These are phyloP conservation scores for Saccharomyces pastorianus DNA, from an alignment of 1,139 yeast species.

Conservation along the genomic window DNA sequence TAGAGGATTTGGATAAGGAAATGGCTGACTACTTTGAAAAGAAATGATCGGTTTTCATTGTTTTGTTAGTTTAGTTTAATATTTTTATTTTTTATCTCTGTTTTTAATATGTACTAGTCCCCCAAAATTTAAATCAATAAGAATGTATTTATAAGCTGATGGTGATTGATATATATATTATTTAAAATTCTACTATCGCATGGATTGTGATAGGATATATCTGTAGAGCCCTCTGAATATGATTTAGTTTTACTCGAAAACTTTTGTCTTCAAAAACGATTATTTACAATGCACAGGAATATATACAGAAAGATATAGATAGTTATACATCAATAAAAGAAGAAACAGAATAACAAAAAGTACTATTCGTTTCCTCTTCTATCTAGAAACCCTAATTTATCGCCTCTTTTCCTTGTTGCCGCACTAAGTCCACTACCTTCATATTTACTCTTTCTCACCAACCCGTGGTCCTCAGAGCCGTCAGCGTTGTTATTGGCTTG, in stretches of 20 bases:
- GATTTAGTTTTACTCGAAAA: no score
- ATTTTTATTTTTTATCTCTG: slow-evolving; percentile 2
- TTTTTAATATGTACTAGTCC: slow-evolving; percentile 3
- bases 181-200: neutral
- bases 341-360: no score
- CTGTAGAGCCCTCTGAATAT: no score
- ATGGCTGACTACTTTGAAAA: slow-evolving; percentile 75
- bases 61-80: neutral
- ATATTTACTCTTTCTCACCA: slow-evolving; percentile 48
- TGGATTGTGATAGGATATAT: no score
- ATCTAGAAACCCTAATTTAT: slow-evolving; percentile 32
- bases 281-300: neutral
- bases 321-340: no score
- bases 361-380: slow-evolving; percentile 16
- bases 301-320: neutral
- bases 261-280: neutral
- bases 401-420: slow-evolving; percentile 35
- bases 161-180: no score
- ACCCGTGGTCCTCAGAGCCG: slow-evolving; percentile 10
- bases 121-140: neutral
- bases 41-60: slow-evolving; percentile 6
- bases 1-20: slow-evolving; percentile 87
- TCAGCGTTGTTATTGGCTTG: slow-evolving; percentile 3
- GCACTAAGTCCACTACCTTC: slow-evolving; percentile 62
- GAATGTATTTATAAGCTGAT: neutral